Conservation (phyloP, 2,329 filamentous ascomycete species). For the Didymella exigua region DNA sequence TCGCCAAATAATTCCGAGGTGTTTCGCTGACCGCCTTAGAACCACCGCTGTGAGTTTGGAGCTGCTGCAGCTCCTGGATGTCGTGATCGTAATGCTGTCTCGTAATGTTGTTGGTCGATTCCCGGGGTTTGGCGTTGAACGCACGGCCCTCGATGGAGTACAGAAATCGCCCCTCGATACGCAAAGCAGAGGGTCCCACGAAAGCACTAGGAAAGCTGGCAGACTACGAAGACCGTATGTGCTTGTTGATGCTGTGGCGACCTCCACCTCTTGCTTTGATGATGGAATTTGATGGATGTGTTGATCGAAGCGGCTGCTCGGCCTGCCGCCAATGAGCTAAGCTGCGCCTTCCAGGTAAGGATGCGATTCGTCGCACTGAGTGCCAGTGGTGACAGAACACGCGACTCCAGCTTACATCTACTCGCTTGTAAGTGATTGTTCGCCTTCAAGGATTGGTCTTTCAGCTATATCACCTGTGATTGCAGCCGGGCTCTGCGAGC, state of each 20-base stretch:
- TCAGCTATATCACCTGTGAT: background rate
- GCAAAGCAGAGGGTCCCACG: background rate
- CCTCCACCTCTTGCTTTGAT: slow-evolving; percentile 7
- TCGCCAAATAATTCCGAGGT: slow-evolving; percentile 29
- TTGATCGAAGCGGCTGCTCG: slow-evolving; percentile 17
- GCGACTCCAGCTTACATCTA: background rate
- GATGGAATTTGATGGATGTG: slow-evolving; percentile 6
- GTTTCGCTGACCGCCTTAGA: slow-evolving; percentile 18
- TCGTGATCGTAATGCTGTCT: slow-evolving; percentile 30
- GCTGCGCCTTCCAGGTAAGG: slow-evolving; percentile 18
- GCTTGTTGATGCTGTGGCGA: slow-evolving; percentile 7
- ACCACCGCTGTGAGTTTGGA: slow-evolving; percentile 19
- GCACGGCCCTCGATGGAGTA: slow-evolving; percentile 32
- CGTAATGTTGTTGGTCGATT: slow-evolving; percentile 31
- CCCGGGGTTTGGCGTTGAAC: slow-evolving; percentile 35
- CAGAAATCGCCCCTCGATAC: slow-evolving; percentile 19
- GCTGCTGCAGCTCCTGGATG: slow-evolving; percentile 29
- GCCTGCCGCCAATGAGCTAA: slow-evolving; percentile 22
- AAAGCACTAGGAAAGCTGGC: background rate
- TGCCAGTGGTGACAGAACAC: background rate
- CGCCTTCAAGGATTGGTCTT: background rate
- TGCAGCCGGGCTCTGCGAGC: background rate
- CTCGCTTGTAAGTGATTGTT: background rate
- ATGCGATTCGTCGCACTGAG: slow-evolving; percentile 16
- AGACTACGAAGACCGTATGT: slow-evolving; percentile 3